phyloP scores from a whole-genome alignment of 2,329 filamentous ascomycete genomes.

The Colletotrichum paranaense region DNA sequence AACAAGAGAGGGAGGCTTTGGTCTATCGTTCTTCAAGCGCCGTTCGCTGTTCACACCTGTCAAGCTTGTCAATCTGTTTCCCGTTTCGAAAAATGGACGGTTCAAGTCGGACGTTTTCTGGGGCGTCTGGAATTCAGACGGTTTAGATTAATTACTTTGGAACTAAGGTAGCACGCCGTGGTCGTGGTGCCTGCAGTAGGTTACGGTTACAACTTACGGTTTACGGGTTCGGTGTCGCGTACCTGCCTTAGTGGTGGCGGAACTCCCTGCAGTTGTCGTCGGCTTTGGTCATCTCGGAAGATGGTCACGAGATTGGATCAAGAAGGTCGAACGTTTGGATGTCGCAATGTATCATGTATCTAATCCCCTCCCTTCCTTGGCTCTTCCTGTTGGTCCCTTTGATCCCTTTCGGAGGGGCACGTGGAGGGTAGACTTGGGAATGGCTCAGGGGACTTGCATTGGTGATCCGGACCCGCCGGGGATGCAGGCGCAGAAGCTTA shows the following conservation, averaged over 20 bases:
- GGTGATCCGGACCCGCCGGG: not conserved
- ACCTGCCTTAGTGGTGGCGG: constrained; percentile 15
- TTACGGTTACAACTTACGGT: not conserved
- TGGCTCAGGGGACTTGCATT: not conserved
- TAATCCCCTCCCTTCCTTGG: no score
- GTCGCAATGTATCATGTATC: not conserved
- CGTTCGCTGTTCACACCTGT: not conserved
- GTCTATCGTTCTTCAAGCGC: not conserved
- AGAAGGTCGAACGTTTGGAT: not conserved
- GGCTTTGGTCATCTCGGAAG: not conserved
- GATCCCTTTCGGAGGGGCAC: no score
- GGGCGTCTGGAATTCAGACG: constrained; percentile 22
- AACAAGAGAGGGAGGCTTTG: constrained; percentile 8
- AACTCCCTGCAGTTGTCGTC: not conserved
- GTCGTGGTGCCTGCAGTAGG: not conserved
- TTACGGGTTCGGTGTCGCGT: not conserved
- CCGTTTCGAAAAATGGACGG: not conserved
- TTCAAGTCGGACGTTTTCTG: constrained; percentile 5
- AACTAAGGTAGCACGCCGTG: no score
- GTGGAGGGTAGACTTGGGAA: not conserved
- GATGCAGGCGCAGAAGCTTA: not conserved
- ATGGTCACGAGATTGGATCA: not conserved
- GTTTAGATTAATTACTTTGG: constrained; percentile 7
- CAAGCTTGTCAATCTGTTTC: constrained; percentile 8
- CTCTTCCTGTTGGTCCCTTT: no score